Percentiles rank a stretch among this genome's conserved stretches.
Evolutionary conservation across 23 red algal species (phyloP).

Genomic region (Gracilaria gracilis): DNA sequence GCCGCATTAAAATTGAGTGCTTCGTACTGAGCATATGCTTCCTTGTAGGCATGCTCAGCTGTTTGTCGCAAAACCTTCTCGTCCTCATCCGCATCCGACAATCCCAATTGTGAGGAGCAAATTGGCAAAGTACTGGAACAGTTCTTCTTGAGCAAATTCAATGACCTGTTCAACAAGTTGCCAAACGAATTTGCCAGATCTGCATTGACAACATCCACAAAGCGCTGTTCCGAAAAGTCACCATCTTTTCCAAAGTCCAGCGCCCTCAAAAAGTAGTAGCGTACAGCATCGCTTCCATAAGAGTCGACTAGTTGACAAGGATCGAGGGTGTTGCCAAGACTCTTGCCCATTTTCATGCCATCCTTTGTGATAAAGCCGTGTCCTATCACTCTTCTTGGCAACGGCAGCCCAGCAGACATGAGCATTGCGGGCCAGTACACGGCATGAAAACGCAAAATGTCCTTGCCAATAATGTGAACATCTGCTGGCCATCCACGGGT

Average conservation of each 20-base stretch:
- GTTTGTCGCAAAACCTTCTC: conserved; percentile 54
- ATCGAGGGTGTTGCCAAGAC: conserved; percentile 90
- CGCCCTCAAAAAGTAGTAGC: conserved; percentile 92
- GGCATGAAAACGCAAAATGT: conserved; percentile 98
- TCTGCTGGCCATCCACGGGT: conserved; percentile 89
- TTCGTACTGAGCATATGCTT: conserved; percentile 55
- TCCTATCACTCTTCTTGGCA: conserved; percentile 81
- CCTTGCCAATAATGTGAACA: conserved; percentile 98
- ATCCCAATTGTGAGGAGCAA: conserved; percentile 47
- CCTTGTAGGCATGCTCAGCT: conserved; percentile 29
- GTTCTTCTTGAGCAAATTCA: conserved; percentile 87
- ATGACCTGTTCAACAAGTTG: conserved; percentile 84
- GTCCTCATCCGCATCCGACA: conserved; percentile 15
- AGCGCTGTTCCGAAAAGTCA: conserved; percentile 91
- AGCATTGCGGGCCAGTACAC: conserved; percentile 99
- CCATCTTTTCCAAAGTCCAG: conserved; percentile 97
- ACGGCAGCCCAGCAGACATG: conserved; percentile 85
- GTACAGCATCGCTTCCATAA: conserved; percentile 91
- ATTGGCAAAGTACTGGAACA: conserved; percentile 63
- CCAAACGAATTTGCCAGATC: conserved; percentile 94
- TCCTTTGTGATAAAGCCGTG: conserved; percentile 99
- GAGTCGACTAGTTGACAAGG: conserved; percentile 78
- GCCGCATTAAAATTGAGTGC: conserved; percentile 86
- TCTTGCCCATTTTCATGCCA: conserved; percentile 99
- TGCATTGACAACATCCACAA: conserved; percentile 93